Conservation (phyloP, 306 rosid species). For the Lathyrus tuberosus region DNA sequence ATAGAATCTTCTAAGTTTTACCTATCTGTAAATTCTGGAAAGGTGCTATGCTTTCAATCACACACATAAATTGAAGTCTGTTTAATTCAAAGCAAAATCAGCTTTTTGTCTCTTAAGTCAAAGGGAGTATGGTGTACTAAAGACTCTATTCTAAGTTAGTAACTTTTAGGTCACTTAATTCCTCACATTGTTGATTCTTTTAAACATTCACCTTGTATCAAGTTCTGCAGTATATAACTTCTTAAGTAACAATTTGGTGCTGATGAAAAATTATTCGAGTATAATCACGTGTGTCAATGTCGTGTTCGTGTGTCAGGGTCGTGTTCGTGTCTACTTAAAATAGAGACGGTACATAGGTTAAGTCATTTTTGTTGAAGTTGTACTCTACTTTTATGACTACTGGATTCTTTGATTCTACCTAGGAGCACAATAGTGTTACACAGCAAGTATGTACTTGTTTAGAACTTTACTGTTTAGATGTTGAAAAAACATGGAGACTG, state of each 20-base stretch:
- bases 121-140: slow-evolving; percentile 10
- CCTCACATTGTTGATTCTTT: slow-evolving; percentile 38
- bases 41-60: slow-evolving; percentile 37
- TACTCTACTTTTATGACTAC: slow-evolving; percentile 1
- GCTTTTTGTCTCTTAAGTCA: slow-evolving; percentile 45
- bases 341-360: neutral
- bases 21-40: slow-evolving; percentile 34
- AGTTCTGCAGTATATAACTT: slow-evolving; percentile 6
- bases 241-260: neutral
- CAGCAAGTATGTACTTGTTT: slow-evolving; percentile 24
- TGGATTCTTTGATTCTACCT: neutral
- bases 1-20: slow-evolving; percentile 38
- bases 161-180: slow-evolving; percentile 28
- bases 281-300: too few species aligned
- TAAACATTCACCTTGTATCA: neutral
- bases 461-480: slow-evolving; percentile 28
- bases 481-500: slow-evolving; percentile 40
- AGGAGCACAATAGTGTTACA: slow-evolving; percentile 1
- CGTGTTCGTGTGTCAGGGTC: too few species aligned
- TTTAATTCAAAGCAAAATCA: slow-evolving; percentile 42
- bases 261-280: neutral
- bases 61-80: slow-evolving; percentile 39
- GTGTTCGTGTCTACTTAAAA: too few species aligned
- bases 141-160: slow-evolving; percentile 22
- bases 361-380: neutral